Evolutionary conservation across 2,329 filamentous ascomycete species (phyloP).

Genomic region (Malbranchea zuffiana): DNA sequence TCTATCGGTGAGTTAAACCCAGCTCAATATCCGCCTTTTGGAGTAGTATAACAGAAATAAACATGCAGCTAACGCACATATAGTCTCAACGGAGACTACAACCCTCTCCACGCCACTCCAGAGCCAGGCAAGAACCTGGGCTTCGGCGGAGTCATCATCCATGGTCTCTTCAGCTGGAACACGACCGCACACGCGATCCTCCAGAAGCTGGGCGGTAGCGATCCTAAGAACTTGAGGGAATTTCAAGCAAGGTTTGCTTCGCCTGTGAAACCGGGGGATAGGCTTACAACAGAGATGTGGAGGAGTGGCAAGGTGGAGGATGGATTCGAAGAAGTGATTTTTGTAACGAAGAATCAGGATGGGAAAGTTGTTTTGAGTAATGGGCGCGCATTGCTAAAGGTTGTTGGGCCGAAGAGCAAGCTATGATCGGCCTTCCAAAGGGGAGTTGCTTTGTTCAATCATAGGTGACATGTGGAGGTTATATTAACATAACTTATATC

Average conservation of each 20-base stretch:
- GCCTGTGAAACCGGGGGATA: conserved; percentile 74
- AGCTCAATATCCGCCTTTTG: not conserved
- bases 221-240: conserved; percentile 72
- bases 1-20: conserved; percentile 49
- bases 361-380: conserved; percentile 83
- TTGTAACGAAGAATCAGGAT: conserved; percentile 63
- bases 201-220: conserved; percentile 59
- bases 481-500: too few relatives aligned
- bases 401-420: conserved; percentile 51
- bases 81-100: conserved; percentile 85
- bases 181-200: conserved; percentile 62
- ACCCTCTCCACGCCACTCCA: conserved; percentile 79
- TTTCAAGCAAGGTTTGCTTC: conserved; percentile 82
- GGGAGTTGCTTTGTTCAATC: too few relatives aligned
- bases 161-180: conserved; percentile 85
- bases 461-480: too few relatives aligned
- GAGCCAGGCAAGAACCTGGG: conserved; percentile 82
- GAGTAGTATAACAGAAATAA: too few relatives aligned
- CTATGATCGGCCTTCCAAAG: too few relatives aligned
- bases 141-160: conserved; percentile 79
- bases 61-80: conserved; percentile 9
- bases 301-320: conserved; percentile 51
- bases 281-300: conserved; percentile 73
- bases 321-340: conserved; percentile 73
- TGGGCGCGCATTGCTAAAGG: conserved; percentile 66